Base-by-base conservation (phyloP, 2,329 filamentous ascomycete genomes). In the Atkinsonella hypoxylon region DNA sequence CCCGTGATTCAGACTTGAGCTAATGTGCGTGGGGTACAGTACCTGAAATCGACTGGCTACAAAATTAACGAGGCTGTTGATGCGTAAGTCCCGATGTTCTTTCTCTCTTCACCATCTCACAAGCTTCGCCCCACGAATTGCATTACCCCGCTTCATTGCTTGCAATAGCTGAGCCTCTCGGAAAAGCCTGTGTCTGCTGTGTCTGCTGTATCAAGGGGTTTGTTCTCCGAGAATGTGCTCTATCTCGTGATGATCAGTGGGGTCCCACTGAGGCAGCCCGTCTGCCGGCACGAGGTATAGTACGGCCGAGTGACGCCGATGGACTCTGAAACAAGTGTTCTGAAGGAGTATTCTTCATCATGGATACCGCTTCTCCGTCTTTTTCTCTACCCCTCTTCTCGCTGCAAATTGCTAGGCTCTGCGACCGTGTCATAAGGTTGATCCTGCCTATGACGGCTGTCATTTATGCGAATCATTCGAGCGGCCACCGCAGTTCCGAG, bases 11-110 rank as follows among this genome's bases (percentile, higher is more conserved):
- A 31, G 39, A n/a, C 34, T 7, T 30, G 15, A 39, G 57, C 62
- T 64, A 58, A 64, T 54, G 1, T 52, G 49, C 11, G 31, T 46
- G 43, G 53, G 36, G 49, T 53, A 52, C 53, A 78, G 75, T 76
- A 66, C 55, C 66, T 77, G 20, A 78, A 72, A 57, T 68, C 65
- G 45, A 61, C 70, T 6, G 67, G 68, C 44, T 80, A 73, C 60
- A 75, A 72, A 59, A 60, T 79, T 7, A 72, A 79, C 51, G 68
- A 75, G 52, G 77, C 77, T 39, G 65, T 78, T 46, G 75, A 81
- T 67, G 64, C 71, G 78, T 81, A 70, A 78, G 78, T 79, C 39
- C n/a, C 31, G 42, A 9, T 30, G 22, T 32, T 40, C 45, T n/a
- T n/a, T n/a, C n/a, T n/a, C n/a, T 18, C 43, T 49, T 40, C 26